These are phyloP conservation scores for Aspergillus affinis DNA, from an alignment of 495 filamentous ascomycete species.

Conservation along the genomic window DNA sequence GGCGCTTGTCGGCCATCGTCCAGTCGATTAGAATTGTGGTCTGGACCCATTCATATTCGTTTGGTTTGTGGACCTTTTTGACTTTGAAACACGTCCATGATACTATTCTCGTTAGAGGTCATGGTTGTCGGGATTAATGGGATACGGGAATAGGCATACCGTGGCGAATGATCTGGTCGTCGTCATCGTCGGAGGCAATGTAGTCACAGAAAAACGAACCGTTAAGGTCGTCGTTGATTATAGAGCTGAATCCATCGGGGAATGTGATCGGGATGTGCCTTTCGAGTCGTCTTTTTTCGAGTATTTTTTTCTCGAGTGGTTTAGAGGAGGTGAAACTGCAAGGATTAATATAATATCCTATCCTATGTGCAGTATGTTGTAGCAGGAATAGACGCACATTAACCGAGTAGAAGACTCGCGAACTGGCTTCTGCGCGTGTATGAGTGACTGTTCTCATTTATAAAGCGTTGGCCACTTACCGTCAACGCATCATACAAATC, in stretches of 20 bases:
- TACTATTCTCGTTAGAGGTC: background rate
- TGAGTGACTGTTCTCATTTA: background rate
- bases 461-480: background rate
- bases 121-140: background rate
- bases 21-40: constrained; percentile 11
- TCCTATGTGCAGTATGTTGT: no score
- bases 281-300: no score
- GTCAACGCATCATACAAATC: background rate
- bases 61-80: constrained; percentile 4
- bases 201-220: constrained; percentile 11
- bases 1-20: background rate
- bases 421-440: no score
- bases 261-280: background rate
- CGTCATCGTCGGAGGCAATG: constrained; percentile 1
- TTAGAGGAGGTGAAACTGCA: background rate
- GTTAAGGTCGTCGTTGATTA: constrained; percentile 34
- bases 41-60: constrained; percentile 15
- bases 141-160: background rate
- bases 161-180: background rate
- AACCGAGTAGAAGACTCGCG: background rate
- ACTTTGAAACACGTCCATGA: constrained; percentile 21
- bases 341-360: no score
- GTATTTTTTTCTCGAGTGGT: no score
- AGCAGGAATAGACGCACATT: no score
- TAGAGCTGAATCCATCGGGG: background rate